Evolutionary conservation across 176 grass and related monocot genomes (phyloP).

Genomic region (Zea luxurians): DNA sequence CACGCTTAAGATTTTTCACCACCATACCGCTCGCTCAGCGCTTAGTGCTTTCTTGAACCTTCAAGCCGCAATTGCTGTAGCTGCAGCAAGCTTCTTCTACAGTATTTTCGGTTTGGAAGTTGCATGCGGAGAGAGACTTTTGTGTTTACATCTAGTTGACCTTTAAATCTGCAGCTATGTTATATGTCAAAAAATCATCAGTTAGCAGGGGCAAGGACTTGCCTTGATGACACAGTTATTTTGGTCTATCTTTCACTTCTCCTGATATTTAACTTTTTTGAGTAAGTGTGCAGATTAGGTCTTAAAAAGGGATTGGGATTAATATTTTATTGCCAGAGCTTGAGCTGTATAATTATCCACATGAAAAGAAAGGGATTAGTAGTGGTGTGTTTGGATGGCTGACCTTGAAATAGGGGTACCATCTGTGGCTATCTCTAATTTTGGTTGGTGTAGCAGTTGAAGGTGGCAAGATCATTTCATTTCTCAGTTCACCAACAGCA

Average conservation of each 20-base stretch:
- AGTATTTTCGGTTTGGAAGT: not conserved
- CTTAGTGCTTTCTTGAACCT: no score
- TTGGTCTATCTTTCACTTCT: conserved; percentile 20
- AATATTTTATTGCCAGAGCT: conserved; percentile 31
- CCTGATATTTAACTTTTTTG: not conserved
- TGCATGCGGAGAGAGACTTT: conserved; percentile 35
- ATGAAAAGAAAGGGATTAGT: conserved; percentile 12
- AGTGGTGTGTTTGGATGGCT: no score
- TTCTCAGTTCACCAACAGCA: no score
- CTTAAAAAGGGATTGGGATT: conserved; percentile 42
- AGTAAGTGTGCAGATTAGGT: conserved; percentile 58
- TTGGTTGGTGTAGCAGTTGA: no score
- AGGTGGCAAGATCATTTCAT: no score
- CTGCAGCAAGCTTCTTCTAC: no score
- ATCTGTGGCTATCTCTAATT: no score
- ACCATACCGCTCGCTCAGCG: no score
- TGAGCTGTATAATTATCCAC: conserved; percentile 43
- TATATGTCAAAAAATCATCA: conserved; percentile 43
- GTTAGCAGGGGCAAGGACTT: conserved; percentile 10
- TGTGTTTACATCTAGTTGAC: conserved; percentile 22
- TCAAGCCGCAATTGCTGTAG: no score
- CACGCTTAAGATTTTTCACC: no score
- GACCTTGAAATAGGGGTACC: no score
- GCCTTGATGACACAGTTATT: conserved; percentile 21
- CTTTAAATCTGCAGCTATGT: conserved; percentile 26